These are phyloP conservation scores for Saccharomycopsis sp. DNA, from an alignment of 805 yeast genomes.

Conservation along the genomic window DNA sequence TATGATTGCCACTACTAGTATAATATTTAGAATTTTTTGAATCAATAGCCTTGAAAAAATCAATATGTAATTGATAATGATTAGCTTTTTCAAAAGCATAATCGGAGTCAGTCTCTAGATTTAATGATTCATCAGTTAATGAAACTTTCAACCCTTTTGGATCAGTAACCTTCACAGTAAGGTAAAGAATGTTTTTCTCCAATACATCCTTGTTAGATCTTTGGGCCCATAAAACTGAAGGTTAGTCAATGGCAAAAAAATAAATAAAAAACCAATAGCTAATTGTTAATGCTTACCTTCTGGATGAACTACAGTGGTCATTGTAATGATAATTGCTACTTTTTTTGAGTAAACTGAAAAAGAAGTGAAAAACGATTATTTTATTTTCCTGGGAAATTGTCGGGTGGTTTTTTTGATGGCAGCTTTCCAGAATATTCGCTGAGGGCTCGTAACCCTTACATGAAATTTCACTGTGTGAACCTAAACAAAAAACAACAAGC, in stretches of 20 bases:
- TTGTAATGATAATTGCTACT: not conserved
- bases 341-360: not conserved
- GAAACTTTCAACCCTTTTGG: constrained; percentile 55
- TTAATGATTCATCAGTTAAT: constrained; percentile 48
- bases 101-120: constrained; percentile 45
- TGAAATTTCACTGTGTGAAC: no score
- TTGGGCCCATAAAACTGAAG: constrained; percentile 86
- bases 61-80: constrained; percentile 58
- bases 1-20: constrained; percentile 53
- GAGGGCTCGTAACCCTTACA: not conserved
- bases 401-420: not conserved
- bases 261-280: not conserved
- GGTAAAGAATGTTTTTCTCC: constrained; percentile 64
- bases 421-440: not conserved
- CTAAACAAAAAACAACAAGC: no score
- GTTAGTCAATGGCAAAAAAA: constrained; percentile 30
- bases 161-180: constrained; percentile 72
- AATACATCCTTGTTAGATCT: constrained; percentile 74
- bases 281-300: constrained; percentile 17
- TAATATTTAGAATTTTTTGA: constrained; percentile 52
- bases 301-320: constrained; percentile 12
- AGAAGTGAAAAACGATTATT: no score
- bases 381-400: no score
- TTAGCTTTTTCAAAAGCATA: constrained; percentile 31
- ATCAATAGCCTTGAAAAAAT: constrained; percentile 71